Conservation (phyloP, 2,329 filamentous ascomycete species). For the Acephala macrosclerotiorum region DNA sequence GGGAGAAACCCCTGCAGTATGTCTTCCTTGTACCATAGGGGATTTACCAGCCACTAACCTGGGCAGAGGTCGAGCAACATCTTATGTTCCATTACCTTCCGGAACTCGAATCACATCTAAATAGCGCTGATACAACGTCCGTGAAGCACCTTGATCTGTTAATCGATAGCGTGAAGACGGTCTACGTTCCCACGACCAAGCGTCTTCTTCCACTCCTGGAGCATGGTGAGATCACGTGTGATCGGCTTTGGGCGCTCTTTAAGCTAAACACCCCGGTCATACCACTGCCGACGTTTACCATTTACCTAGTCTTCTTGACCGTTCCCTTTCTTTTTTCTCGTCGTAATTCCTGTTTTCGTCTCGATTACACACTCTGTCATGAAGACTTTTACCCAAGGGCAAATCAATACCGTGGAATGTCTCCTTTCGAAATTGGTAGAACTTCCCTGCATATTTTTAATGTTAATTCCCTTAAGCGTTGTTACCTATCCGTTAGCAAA, state of each 20-base stretch:
- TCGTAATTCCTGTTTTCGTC: too few species aligned
- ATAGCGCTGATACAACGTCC: slow-evolving; percentile 15
- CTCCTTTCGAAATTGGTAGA: too few species aligned
- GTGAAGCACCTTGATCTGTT: not conserved
- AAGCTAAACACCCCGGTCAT: slow-evolving; percentile 43
- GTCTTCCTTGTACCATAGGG: slow-evolving; percentile 2
- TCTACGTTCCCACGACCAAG: slow-evolving; percentile 24
- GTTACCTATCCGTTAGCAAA: too few species aligned
- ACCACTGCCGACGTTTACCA: too few species aligned
- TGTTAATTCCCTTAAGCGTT: too few species aligned
- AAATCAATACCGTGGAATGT: too few species aligned
- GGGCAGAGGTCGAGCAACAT: slow-evolving; percentile 25
- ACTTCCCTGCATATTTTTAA: too few species aligned
- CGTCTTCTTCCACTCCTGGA: slow-evolving; percentile 37
- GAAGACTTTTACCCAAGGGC: too few species aligned
- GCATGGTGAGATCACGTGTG: slow-evolving; percentile 44
- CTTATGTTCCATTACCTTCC: slow-evolving; percentile 28
- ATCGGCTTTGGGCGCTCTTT: slow-evolving; percentile 47
- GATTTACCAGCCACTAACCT: slow-evolving; percentile 10
- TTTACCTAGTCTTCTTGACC: too few species aligned
- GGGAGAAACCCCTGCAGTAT: slow-evolving; percentile 33
- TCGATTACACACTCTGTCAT: too few species aligned
- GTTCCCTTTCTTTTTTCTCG: too few species aligned
- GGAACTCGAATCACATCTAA: slow-evolving; percentile 22
- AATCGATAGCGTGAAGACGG: slow-evolving; percentile 24